Percentiles rank a stretch among this genome's conserved stretches.
These are phyloP conservation scores for Arxiozyma bovina DNA, from an alignment of 1,139 yeast genomes.

Conservation along the genomic window DNA sequence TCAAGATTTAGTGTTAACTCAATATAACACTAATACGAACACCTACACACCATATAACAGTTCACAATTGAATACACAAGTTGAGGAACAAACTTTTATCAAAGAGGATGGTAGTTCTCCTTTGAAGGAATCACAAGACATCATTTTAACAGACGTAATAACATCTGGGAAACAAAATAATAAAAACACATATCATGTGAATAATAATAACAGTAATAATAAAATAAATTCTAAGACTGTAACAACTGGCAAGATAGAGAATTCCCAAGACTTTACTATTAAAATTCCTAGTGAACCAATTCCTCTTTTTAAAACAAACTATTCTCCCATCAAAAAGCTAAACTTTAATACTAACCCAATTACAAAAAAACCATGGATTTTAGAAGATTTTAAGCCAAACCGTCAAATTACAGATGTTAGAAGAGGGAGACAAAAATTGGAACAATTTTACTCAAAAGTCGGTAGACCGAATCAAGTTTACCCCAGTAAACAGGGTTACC, in stretches of 20 bases:
- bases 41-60: neutral
- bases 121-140: conserved; percentile 3
- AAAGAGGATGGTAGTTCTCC: conserved; percentile 6
- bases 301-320: neutral
- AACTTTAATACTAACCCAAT: conserved; percentile 30
- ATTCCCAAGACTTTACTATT: neutral
- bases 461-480: conserved; percentile 13
- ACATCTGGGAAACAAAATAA: conserved; percentile 1
- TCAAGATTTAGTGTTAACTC: conserved; percentile 22
- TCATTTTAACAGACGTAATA: neutral
- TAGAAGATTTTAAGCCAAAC: conserved; percentile 29
- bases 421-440: conserved; percentile 12
- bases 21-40: conserved; percentile 12
- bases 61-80: neutral
- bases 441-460: conserved; percentile 15
- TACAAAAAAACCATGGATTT: conserved; percentile 29
- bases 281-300: conserved; percentile 6
- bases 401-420: conserved; percentile 10
- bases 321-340: neutral
- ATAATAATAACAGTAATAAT: neutral
- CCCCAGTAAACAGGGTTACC: neutral
- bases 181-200: neutral
- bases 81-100: neutral
- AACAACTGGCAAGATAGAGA: neutral
- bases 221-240: neutral